Percentiles rank a stretch among this genome's conserved stretches.
phyloP scores from a whole-genome alignment of 495 filamentous ascomycete genomes.

The Penicillium psychrofluorescens region DNA sequence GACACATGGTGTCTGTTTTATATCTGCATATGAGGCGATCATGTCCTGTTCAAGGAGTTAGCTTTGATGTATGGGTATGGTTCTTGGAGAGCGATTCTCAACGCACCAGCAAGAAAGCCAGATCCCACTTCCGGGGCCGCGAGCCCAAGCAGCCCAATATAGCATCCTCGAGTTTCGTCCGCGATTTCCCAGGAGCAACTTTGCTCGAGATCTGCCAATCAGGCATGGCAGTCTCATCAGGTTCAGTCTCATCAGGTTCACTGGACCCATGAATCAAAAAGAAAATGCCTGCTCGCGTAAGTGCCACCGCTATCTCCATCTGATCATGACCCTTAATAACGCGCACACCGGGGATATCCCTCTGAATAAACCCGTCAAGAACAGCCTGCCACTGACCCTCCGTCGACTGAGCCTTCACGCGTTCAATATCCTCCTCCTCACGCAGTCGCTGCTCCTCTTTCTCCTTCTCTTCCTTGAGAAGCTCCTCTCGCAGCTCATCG shows the following conservation, averaged over 20 bases:
- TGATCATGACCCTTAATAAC: conserved; percentile 17
- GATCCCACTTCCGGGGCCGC: conserved; percentile 35
- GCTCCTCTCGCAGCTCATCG: conserved; percentile 24
- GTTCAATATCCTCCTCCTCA: conserved; percentile 22
- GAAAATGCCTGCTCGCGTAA: conserved; percentile 28
- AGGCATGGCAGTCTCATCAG: conserved; percentile 9
- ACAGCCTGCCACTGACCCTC: conserved; percentile 27
- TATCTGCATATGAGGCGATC: conserved; percentile 33
- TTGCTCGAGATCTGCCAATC: conserved; percentile 31
- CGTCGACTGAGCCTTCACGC: conserved; percentile 18
- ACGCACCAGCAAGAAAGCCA: conserved; percentile 35
- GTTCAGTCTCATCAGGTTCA: conserved; percentile 6
- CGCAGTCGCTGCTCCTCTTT: conserved; percentile 17
- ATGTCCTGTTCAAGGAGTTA: conserved; percentile 24
- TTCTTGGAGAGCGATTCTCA: background rate
- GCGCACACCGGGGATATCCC: conserved; percentile 22
- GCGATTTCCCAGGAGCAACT: conserved; percentile 8
- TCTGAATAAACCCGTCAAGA: conserved; percentile 22
- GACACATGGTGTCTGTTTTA: conserved; percentile 31
- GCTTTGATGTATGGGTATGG: background rate
- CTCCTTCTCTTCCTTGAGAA: conserved; percentile 18
- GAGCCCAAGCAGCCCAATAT: conserved; percentile 29
- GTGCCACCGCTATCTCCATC: conserved; percentile 18
- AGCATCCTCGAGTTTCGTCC: conserved; percentile 26
- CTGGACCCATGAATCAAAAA: conserved; percentile 20